Evolutionary conservation across 768 basidiomycete species (phyloP).

Genomic region (Pholiota microspora): DNA sequence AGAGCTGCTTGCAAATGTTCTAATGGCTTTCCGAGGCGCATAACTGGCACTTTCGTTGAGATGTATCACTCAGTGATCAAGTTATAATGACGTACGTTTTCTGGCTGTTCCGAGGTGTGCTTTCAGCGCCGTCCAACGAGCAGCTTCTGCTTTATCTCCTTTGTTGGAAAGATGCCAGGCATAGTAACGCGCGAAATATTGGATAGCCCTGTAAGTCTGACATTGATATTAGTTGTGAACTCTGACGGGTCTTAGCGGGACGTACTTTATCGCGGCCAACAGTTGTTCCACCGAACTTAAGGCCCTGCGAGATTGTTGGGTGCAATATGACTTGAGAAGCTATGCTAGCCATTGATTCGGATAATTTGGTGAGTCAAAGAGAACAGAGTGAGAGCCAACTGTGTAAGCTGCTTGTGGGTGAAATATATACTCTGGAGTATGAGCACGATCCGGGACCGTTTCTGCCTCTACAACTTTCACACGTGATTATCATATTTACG

Average conservation of each 20-base stretch:
- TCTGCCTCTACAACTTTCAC: conserved; percentile 17
- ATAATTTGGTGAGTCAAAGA: conserved; percentile 3
- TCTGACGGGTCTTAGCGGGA: neutral
- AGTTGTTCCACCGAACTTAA: conserved; percentile 80
- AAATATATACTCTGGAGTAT: neutral
- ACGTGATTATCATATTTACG: conserved; percentile 20
- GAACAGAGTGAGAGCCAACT: conserved; percentile 2
- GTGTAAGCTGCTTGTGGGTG: conserved; percentile 1
- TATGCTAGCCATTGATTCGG: conserved; percentile 41
- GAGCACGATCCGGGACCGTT: conserved; percentile 2
- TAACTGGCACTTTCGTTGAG: conserved; percentile 47
- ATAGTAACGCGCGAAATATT: conserved; percentile 88
- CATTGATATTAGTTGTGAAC: neutral
- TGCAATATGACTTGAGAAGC: conserved; percentile 84
- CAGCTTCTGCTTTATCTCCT: conserved; percentile 69
- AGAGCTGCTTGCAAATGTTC: conserved; percentile 93
- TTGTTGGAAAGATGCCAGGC: conserved; percentile 76
- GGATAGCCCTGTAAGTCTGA: conserved; percentile 85
- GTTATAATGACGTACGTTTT: conserved; percentile 58
- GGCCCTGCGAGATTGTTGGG: conserved; percentile 69
- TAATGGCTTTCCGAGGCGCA: conserved; percentile 90
- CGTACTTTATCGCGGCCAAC: conserved; percentile 87
- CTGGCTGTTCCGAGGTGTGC: conserved; percentile 78
- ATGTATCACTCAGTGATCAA: neutral
- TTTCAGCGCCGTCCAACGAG: conserved; percentile 84